Percentiles rank a stretch among this genome's conserved stretches.
phyloP scores from a whole-genome alignment of 1,139 yeast species.

The Geotrichum carabidarum region DNA sequence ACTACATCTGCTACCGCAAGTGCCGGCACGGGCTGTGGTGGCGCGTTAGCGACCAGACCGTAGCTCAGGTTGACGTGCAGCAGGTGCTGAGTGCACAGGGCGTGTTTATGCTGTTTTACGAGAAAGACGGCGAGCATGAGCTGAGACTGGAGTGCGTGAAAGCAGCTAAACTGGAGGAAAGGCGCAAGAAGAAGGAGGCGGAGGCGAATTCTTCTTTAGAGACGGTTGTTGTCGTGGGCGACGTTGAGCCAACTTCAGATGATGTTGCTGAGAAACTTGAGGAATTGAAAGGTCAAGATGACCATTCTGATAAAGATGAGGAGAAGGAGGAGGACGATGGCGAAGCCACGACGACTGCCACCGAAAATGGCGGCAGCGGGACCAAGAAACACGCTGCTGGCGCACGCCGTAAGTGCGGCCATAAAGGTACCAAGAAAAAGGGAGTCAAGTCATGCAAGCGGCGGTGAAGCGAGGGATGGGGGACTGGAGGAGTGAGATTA shows the following conservation, averaged over 20 bases:
- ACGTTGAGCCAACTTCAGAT: not conserved
- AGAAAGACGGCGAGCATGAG: constrained; percentile 32
- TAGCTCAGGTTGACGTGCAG: constrained; percentile 68
- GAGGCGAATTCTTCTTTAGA: not conserved
- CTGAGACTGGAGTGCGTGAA: not conserved
- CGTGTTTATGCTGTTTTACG: constrained; percentile 88
- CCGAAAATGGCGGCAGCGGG: not conserved
- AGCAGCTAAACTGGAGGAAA: not conserved
- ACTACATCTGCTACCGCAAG: constrained; percentile 80
- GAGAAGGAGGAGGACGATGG: not conserved
- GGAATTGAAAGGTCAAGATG: too few relatives aligned
- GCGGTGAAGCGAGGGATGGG: too few relatives aligned
- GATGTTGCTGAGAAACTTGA: not conserved
- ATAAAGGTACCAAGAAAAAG: not conserved
- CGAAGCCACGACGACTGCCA: not conserved
- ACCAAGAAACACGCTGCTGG: too few relatives aligned
- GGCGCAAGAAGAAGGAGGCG: not conserved
- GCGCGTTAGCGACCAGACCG: constrained; percentile 88
- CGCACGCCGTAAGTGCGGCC: not conserved
- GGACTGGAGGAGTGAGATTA: too few relatives aligned
- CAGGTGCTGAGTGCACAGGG: constrained; percentile 82
- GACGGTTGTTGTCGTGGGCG: not conserved
- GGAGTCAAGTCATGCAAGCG: too few relatives aligned
- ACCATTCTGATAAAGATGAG: not conserved
- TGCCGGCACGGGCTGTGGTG: constrained; percentile 78